A percentile compares a stretch with the other conserved stretches of the same genome.
phyloP scores from a whole-genome alignment of 495 filamentous ascomycete species.

The Aspergillus diversus region DNA sequence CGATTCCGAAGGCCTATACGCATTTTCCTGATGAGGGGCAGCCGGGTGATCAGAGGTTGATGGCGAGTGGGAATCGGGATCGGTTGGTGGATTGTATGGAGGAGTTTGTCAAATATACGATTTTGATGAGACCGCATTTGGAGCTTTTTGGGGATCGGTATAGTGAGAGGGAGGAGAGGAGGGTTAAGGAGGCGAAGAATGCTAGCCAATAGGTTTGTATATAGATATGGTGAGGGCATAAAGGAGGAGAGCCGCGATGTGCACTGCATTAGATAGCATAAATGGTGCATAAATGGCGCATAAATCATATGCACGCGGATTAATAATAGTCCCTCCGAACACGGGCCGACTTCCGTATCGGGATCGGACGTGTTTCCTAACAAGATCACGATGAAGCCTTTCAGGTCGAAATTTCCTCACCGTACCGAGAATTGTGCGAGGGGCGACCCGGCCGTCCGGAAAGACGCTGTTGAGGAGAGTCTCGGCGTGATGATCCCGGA shows the following conservation, averaged over 20 bases:
- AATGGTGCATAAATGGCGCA: too few species aligned
- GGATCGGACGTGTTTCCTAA: background rate
- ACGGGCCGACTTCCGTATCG: background rate
- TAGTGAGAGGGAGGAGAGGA: slow-evolving; percentile 55
- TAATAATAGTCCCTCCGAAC: background rate
- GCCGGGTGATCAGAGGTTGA: slow-evolving; percentile 57
- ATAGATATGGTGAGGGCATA: too few species aligned
- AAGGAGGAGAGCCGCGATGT: too few species aligned
- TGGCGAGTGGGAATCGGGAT: slow-evolving; percentile 65
- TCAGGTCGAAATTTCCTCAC: too few species aligned
- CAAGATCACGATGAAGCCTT: too few species aligned
- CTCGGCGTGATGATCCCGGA: too few species aligned
- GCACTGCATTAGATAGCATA: background rate
- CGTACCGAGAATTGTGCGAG: too few species aligned
- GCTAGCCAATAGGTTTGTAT: too few species aligned
- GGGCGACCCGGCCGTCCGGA: too few species aligned
- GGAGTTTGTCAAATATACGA: slow-evolving; percentile 76
- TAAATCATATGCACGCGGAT: too few species aligned
- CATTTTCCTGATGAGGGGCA: slow-evolving; percentile 61
- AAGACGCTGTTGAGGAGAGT: too few species aligned
- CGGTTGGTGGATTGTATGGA: slow-evolving; percentile 77
- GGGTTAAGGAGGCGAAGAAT: background rate
- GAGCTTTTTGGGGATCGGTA: slow-evolving; percentile 67
- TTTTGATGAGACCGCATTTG: slow-evolving; percentile 65
- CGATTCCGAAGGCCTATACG: slow-evolving; percentile 66